phyloP scores from a whole-genome alignment of 257 asterid genomes.

The Gynochthodes officinalis region DNA sequence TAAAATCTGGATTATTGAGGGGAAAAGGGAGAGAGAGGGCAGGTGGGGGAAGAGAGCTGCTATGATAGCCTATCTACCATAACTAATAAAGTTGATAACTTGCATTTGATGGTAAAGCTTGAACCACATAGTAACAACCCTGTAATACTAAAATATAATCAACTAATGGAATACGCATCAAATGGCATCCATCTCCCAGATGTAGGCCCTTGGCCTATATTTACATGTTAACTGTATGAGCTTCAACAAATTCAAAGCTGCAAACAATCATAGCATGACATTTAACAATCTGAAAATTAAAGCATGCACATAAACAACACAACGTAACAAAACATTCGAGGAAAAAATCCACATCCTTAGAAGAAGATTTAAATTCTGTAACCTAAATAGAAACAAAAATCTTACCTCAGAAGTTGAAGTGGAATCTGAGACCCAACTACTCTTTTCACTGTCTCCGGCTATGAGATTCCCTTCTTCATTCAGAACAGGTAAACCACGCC shows the following conservation, averaged over 20 bases:
- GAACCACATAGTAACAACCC: neutral
- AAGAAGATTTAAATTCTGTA: neutral
- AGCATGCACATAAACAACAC: neutral
- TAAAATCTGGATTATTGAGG: neutral
- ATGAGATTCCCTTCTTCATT: constrained; percentile 83
- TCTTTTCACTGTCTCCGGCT: constrained; percentile 60
- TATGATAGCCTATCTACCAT: neutral
- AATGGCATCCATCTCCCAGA: neutral
- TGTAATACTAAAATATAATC: neutral
- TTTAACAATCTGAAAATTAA: neutral
- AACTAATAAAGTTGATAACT: neutral
- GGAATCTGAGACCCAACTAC: constrained; percentile 49
- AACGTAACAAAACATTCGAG: neutral
- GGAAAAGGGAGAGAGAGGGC: too few species aligned
- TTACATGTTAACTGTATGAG: neutral
- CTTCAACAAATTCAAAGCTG: neutral
- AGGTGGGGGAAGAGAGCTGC: neutral
- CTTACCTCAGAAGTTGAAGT: constrained; percentile 76
- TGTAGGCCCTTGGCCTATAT: neutral
- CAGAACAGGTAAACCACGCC: constrained; percentile 76
- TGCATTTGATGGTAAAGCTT: neutral
- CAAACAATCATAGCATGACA: neutral
- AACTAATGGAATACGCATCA: neutral
- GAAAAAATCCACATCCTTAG: neutral
- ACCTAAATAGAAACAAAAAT: neutral